Percentiles rank a stretch among this genome's conserved stretches.
Evolutionary conservation across 2,329 filamentous ascomycete species (phyloP).

Genomic region (Thielaviopsis musarum): DNA sequence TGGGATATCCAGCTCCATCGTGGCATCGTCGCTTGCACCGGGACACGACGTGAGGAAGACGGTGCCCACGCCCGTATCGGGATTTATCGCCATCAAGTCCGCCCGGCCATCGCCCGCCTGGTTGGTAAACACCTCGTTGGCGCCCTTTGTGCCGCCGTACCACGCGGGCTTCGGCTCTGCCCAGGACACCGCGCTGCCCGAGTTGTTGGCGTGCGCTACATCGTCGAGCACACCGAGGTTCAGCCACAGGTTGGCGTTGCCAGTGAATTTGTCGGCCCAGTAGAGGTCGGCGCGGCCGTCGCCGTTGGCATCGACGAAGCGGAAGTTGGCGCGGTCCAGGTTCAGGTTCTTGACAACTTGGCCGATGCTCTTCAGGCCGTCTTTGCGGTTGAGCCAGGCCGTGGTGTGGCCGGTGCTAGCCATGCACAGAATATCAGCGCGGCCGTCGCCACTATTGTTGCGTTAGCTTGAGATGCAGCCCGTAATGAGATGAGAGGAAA

Average conservation of each 20-base stretch:
- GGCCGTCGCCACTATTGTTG: constrained; percentile 14
- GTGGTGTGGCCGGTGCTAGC: constrained; percentile 16
- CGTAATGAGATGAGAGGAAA: too few relatives aligned
- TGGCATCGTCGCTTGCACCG: constrained; percentile 1
- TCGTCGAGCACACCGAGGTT: constrained; percentile 16
- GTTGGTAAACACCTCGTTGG: constrained; percentile 15
- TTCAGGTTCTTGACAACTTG: constrained; percentile 18
- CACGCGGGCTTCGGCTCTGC: neutral
- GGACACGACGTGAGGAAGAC: constrained; percentile 2
- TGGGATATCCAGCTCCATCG: constrained; percentile 2
- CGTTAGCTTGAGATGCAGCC: constrained; percentile 1
- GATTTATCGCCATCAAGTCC: constrained; percentile 14
- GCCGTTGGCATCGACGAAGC: constrained; percentile 24
- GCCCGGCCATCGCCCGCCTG: constrained; percentile 17
- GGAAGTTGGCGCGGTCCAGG: constrained; percentile 21
- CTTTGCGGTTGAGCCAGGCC: constrained; percentile 15
- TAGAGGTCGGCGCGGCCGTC: constrained; percentile 21
- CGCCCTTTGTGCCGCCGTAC: constrained; percentile 13
- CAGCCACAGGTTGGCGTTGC: constrained; percentile 18
- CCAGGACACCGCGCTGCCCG: neutral
- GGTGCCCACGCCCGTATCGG: neutral
- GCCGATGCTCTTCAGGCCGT: constrained; percentile 13
- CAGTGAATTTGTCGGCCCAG: constrained; percentile 21
- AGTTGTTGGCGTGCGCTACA: neutral
- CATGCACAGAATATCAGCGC: constrained; percentile 21